Base-by-base conservation (phyloP, 2,329 filamentous ascomycete species). In the Diaporthe sp. region DNA sequence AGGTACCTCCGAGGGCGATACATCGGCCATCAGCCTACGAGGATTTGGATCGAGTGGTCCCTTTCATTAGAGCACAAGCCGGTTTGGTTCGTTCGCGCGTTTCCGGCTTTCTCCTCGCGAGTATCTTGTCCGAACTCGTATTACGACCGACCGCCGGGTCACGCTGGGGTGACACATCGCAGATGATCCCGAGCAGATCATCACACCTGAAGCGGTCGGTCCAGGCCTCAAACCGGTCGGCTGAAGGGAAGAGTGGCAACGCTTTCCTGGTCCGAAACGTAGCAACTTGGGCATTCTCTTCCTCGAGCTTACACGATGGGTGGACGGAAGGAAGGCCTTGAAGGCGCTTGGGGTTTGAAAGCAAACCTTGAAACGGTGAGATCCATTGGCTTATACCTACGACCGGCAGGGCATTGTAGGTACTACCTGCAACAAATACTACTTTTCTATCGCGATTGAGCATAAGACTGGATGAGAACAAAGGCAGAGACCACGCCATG, bases 131-230 rank as follows among this genome's bases (percentile, higher is more conserved):
- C 17, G 17, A 9, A 10, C 20, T 72, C 12, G n/a, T 55, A 20
- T 39, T 37, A 8, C 44, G 58, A 47, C 22, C 49, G 37, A 20
- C 47, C 13, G 15, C 15, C 22, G 9, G 28, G 65, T 37, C 51
- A 37, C 51, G 7, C 34, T 44, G 15, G 25, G 28, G 20, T 42
- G 22, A 68, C 42, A 28, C 42, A 60, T 47, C 65, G 61, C 39
- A 67, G 34, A 71, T 28, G 34, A 51, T 42, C 49, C 53, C 49
- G 65, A 70, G 34, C 49, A 37, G 65, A 55, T 55, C 20, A 20
- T 42, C 31, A 67, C 13, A 42, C 34, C n/a, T 67, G 44, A 61
- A 42, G 34, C 42, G 51, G 58, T 53, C 17, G 58, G 58, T 20
- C 25, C 67, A n/a, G 44, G 39, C 49, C 57, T 68, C 51, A 37